Percentiles rank a stretch among this genome's conserved stretches.
phyloP scores from a whole-genome alignment of 345 rosid genomes.

The Populus tremula region DNA sequence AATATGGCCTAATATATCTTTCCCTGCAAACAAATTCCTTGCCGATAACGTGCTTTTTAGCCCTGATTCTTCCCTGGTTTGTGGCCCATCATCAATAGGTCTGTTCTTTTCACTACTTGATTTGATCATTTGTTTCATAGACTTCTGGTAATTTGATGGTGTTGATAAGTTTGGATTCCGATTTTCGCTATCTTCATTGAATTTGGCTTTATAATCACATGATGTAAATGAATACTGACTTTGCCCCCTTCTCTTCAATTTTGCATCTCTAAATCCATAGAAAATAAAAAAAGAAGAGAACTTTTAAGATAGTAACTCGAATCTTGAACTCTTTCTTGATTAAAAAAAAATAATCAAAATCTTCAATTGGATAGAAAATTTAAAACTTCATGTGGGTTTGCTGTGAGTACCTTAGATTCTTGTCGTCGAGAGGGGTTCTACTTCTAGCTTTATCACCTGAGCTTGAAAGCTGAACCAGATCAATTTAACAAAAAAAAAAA shows the following conservation, averaged over 20 bases:
- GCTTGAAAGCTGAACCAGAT: slow-evolving; percentile 30
- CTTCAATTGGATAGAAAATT: slow-evolving; percentile 6
- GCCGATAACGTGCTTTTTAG: slow-evolving; percentile 76
- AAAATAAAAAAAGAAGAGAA: not conserved
- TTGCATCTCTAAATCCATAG: slow-evolving; percentile 37
- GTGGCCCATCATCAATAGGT: slow-evolving; percentile 24
- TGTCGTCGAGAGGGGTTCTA: slow-evolving; percentile 34
- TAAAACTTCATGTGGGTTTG: not conserved
- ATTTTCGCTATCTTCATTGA: slow-evolving; percentile 55
- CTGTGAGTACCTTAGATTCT: slow-evolving; percentile 42
- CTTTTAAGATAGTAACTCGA: not conserved
- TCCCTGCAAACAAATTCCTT: slow-evolving; percentile 76
- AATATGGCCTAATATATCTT: slow-evolving; percentile 68
- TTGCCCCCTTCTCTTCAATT: slow-evolving; percentile 57
- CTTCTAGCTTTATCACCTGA: slow-evolving; percentile 19
- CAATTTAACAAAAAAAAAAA: not conserved
- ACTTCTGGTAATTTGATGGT: slow-evolving; percentile 45
- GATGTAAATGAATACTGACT: slow-evolving; percentile 36
- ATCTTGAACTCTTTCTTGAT: not conserved
- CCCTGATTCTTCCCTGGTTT: slow-evolving; percentile 39
- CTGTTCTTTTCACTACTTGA: slow-evolving; percentile 58
- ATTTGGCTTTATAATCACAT: slow-evolving; percentile 12
- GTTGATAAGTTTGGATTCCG: slow-evolving; percentile 60
- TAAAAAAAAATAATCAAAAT: not conserved
- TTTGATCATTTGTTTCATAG: slow-evolving; percentile 49